These are phyloP conservation scores for Physcia stellaris DNA, from an alignment of 495 filamentous ascomycete genomes.

Conservation along the genomic window DNA sequence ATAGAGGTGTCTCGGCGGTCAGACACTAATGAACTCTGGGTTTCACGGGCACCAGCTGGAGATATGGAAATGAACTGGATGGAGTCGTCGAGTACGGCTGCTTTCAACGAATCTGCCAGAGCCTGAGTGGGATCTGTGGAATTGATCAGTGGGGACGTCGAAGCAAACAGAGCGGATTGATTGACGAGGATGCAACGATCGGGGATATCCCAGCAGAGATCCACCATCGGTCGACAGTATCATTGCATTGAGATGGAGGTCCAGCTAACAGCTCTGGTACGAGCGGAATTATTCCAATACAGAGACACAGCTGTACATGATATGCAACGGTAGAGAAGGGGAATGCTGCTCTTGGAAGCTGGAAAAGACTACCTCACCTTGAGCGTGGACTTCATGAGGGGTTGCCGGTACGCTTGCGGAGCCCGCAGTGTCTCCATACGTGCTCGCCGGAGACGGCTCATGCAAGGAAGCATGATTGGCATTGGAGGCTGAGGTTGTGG, in stretches of 20 bases:
- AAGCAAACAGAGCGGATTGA: too few relatives aligned
- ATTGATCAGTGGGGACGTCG: too few relatives aligned
- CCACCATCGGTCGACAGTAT: too few relatives aligned
- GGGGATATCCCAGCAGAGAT: too few relatives aligned
- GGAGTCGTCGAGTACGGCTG: constrained; percentile 10
- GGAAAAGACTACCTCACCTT: constrained; percentile 16
- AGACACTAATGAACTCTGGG: constrained; percentile 1
- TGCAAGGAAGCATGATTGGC: constrained; percentile 10
- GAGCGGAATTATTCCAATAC: too few relatives aligned
- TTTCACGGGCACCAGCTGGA: constrained; percentile 5
- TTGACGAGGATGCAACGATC: too few relatives aligned
- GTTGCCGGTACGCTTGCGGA: constrained; percentile 20
- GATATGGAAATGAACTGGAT: constrained; percentile 12
- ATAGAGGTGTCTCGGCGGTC: constrained; percentile 2
- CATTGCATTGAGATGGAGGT: too few relatives aligned
- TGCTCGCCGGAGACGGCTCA: constrained; percentile 27
- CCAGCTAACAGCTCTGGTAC: too few relatives aligned
- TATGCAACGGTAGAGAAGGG: not conserved
- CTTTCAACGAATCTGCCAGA: constrained; percentile 9
- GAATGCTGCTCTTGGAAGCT: not conserved
- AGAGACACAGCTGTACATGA: not conserved
- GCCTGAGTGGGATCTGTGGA: constrained; percentile 4
- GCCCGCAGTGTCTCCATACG: constrained; percentile 19
- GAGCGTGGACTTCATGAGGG: constrained; percentile 9
- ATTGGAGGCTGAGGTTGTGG: constrained; percentile 7